phyloP scores from a whole-genome alignment of 2,329 filamentous ascomycete genomes.

The Aureobasidium sp. region DNA sequence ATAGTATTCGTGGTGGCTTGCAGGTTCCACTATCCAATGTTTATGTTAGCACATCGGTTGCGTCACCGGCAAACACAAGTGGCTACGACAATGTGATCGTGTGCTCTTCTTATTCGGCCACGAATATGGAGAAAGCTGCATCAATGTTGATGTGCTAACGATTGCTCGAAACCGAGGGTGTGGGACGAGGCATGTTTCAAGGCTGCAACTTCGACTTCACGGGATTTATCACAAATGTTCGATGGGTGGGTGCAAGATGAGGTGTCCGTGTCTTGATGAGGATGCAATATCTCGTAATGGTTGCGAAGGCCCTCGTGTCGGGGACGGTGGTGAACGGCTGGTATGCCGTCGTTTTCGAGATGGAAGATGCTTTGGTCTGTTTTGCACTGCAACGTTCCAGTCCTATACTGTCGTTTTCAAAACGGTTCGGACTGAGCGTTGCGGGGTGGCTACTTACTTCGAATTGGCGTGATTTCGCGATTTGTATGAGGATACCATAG shows the following conservation, averaged over 20 bases:
- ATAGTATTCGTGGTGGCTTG: background rate
- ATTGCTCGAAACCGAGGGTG: background rate
- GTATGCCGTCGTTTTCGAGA: background rate
- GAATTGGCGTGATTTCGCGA: no score
- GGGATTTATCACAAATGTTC: background rate
- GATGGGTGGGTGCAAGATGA: background rate
- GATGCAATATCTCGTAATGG: background rate
- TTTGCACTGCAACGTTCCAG: background rate
- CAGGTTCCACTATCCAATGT: background rate
- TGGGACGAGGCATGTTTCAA: background rate
- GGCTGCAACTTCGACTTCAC: background rate
- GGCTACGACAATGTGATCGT: slow-evolving; percentile 4
- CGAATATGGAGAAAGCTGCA: background rate
- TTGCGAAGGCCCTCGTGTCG: background rate
- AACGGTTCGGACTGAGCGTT: no score
- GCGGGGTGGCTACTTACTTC: no score
- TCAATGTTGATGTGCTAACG: slow-evolving; percentile 3
- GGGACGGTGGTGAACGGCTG: background rate
- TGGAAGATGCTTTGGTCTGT: background rate
- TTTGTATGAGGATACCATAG: background rate
- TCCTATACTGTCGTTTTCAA: background rate
- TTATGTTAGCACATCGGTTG: background rate
- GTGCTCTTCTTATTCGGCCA: slow-evolving; percentile 4
- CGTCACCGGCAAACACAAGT: background rate
- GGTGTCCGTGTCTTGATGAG: background rate